Evolutionary conservation across 2,329 filamentous ascomycete species (phyloP).

Genomic region (Hypoxylon sp.): DNA sequence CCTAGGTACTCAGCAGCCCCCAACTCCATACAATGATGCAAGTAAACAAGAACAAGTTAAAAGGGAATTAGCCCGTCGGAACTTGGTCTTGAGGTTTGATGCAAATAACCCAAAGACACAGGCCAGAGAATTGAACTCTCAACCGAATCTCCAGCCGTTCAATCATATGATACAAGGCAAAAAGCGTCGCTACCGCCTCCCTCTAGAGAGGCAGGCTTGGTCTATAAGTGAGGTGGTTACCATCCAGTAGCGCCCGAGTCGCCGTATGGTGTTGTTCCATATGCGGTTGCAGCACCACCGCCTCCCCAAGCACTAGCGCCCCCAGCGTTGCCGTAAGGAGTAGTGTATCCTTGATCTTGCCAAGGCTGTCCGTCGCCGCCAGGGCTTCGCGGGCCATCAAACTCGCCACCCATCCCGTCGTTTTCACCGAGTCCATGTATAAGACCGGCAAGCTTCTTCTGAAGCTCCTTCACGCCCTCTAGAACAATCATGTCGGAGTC

Average conservation of each 20-base stretch:
- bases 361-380: conserved; percentile 67
- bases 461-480: conserved; percentile 87
- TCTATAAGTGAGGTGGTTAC: conserved; percentile 38
- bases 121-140: conserved; percentile 3
- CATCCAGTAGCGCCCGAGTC: conserved; percentile 64
- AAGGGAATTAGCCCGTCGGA: background rate
- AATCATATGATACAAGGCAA: conserved; percentile 36
- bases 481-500: conserved; percentile 91
- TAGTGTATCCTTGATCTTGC: conserved; percentile 75
- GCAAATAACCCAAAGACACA: conserved; percentile 1
- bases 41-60: conserved; percentile 13
- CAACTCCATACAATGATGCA: conserved; percentile 40
- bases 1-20: conserved; percentile 12
- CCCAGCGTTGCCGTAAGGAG: conserved; percentile 71
- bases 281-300: conserved; percentile 55
- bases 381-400: conserved; percentile 74
- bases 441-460: conserved; percentile 87
- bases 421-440: conserved; percentile 70
- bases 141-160: conserved; percentile 9
- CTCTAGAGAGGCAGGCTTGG: background rate
- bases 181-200: background rate
- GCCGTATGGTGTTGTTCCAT: conserved; percentile 62
- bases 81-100: background rate
- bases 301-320: conserved; percentile 75
- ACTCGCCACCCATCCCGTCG: conserved; percentile 68